These are phyloP conservation scores for Venturia pyrina DNA, from an alignment of 2,329 filamentous ascomycete genomes.

Conservation along the genomic window DNA sequence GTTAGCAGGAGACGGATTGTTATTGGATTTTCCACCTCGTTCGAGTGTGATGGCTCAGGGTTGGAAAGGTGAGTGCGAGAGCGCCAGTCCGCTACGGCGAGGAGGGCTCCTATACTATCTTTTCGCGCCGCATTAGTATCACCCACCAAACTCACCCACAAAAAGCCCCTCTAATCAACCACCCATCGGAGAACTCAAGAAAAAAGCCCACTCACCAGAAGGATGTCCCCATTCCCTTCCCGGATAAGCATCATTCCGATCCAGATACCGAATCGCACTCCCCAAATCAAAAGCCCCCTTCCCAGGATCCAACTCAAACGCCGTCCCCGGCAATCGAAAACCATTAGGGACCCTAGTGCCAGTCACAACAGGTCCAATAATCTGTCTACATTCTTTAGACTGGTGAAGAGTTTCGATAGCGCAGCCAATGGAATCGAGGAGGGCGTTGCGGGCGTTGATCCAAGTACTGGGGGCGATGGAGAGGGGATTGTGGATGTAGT, in stretches of 20 bases:
- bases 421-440: neutral
- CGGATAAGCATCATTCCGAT: constrained; percentile 32
- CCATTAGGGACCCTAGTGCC: constrained; percentile 17
- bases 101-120: constrained; percentile 32
- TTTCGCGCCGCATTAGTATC: constrained; percentile 5
- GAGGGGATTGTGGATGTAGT: neutral
- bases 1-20: constrained; percentile 25
- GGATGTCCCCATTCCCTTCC: constrained; percentile 36
- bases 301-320: constrained; percentile 24
- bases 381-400: neutral
- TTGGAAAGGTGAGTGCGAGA: constrained; percentile 14
- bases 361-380: neutral
- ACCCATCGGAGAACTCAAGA: no score
- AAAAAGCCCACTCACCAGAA: constrained; percentile 13
- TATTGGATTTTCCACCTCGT: constrained; percentile 14
- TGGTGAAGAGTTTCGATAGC: neutral
- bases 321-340: constrained; percentile 31
- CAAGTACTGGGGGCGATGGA: neutral
- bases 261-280: constrained; percentile 30
- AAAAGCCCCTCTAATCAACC: no score
- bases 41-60: neutral
- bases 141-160: no score
- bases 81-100: constrained; percentile 26
- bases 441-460: neutral
- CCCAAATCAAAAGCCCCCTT: constrained; percentile 33